A percentile compares a stretch with the other conserved stretches of the same genome.
These are phyloP conservation scores for Agaricales sp. DNA, from an alignment of 1,284 basidiomycete genomes.

Conservation along the genomic window DNA sequence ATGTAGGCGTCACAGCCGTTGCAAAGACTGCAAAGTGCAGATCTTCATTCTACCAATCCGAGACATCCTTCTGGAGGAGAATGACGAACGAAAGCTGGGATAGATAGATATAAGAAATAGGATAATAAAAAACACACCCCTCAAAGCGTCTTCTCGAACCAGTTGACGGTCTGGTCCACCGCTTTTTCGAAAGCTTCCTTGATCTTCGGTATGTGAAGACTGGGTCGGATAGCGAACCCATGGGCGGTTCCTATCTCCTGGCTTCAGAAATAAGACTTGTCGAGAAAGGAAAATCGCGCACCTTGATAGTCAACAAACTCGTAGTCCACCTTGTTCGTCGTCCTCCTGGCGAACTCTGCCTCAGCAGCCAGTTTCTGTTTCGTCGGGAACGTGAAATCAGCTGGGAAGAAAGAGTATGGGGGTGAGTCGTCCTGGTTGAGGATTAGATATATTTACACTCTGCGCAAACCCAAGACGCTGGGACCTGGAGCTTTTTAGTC, in stretches of 20 bases:
- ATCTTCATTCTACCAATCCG: too few species aligned
- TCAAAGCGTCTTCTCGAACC: slow-evolving; percentile 34
- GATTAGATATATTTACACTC: slow-evolving; percentile 44
- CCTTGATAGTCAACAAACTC: slow-evolving; percentile 39
- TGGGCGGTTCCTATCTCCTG: slow-evolving; percentile 37
- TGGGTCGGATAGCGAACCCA: slow-evolving; percentile 45
- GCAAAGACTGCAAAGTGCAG: too few species aligned
- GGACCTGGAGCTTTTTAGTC: too few species aligned
- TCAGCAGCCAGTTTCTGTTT: slow-evolving; percentile 29
- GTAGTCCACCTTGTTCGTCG: slow-evolving; percentile 35
- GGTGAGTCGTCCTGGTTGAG: too few species aligned
- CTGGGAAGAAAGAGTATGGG: too few species aligned
- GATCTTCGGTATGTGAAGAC: slow-evolving; percentile 31
- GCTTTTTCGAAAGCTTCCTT: slow-evolving; percentile 41
- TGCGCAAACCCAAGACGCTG: slow-evolving; percentile 44
- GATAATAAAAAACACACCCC: background rate
- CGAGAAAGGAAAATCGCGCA: background rate
- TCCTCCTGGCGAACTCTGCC: slow-evolving; percentile 30
- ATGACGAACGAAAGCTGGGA: too few species aligned
- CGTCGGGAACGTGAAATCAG: slow-evolving; percentile 37
- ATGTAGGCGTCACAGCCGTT: too few species aligned
- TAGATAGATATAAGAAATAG: too few species aligned
- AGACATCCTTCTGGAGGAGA: too few species aligned
- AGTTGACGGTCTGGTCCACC: slow-evolving; percentile 31
- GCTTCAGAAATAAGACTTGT: background rate